Evolutionary conservation across 495 filamentous ascomycete genomes (phyloP), one percentile per base, ranked within the genome.

Genomic region (Penicillium flavigenum): DNA sequence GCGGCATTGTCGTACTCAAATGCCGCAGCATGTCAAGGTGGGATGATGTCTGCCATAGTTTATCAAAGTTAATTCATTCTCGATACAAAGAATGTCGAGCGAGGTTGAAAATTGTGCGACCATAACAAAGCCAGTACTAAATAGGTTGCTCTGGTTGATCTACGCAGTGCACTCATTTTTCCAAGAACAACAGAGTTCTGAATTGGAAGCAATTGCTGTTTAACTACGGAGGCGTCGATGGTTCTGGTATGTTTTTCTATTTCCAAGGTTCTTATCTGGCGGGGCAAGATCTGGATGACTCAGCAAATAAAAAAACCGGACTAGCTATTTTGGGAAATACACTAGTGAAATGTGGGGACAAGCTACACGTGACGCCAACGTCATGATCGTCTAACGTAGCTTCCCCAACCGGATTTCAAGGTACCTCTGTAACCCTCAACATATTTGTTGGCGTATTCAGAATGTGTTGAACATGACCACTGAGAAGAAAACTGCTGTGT

Each of bases 381-480:
- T 69, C 64, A 57, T 52, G 4, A 26, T 48, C 45, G 24, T 48
- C 20, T 4, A 31, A 20, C 38, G 20, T 52, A 36, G 43, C 53
- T 39, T 41, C 57, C 57, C 58, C 60, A 68, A 58, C 60, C 61
- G 63, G 60, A 60, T 62, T 29, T 64, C 50, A n/a, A 54, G 41
- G 27, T 47, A 47, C 27, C 31, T 50, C 34, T 44, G 24, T 49
- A 10, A 27, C 27, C 22, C n/a, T 20, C 29, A 32, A 31, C 42
- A 24, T 58, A 22, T 44, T 42, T 39, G 14, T 31, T 32, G n/a
- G 8, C 47, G 22, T 38, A 46, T 34, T 55, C 34, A 70, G 46
- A 59, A 75, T 77, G 74, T 52, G 38, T 61, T 66, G 58, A 77
- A 60, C 52, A 77, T 79, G 75, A 63, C 61, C 56, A 32, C 61